These are phyloP conservation scores for Chlamydomonas asymmetrica DNA, from an alignment of 139 green algal species.

Conservation along the genomic window DNA sequence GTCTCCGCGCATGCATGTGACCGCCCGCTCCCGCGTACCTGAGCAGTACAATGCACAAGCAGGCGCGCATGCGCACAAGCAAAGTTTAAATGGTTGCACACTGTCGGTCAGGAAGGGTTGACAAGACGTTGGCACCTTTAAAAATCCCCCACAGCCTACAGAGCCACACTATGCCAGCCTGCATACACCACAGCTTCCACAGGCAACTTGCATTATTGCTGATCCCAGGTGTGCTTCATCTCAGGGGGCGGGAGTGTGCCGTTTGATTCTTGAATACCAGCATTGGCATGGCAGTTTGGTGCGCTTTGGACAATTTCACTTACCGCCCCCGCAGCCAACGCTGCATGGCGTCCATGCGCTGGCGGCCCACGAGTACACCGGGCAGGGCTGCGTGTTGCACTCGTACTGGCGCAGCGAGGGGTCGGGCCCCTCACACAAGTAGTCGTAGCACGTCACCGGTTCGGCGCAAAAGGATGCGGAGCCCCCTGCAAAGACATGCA, in stretches of 20 bases:
- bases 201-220: no score
- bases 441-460: background rate
- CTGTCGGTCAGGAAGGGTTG: background rate
- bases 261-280: background rate
- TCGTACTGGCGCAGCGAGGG: background rate
- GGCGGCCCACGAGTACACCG: constrained; percentile 2
- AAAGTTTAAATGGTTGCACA: background rate
- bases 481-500: background rate
- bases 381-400: constrained; percentile 20
- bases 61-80: no score
- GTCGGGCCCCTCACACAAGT: constrained; percentile 1
- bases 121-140: background rate
- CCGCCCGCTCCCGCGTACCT: background rate
- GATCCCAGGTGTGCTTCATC: no score
- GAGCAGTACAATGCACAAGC: no score
- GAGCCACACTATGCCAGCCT: background rate
- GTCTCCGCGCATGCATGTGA: background rate
- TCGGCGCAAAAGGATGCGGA: background rate
- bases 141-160: background rate
- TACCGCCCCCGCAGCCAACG: constrained; percentile 1
- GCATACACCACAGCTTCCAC: background rate
- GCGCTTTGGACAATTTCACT: no score
- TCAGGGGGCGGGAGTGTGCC: no score
- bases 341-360: background rate
- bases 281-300: background rate